Evolutionary conservation across 495 filamentous ascomycete genomes (phyloP).

Genomic region (Aspergillus sclerotioniger): DNA sequence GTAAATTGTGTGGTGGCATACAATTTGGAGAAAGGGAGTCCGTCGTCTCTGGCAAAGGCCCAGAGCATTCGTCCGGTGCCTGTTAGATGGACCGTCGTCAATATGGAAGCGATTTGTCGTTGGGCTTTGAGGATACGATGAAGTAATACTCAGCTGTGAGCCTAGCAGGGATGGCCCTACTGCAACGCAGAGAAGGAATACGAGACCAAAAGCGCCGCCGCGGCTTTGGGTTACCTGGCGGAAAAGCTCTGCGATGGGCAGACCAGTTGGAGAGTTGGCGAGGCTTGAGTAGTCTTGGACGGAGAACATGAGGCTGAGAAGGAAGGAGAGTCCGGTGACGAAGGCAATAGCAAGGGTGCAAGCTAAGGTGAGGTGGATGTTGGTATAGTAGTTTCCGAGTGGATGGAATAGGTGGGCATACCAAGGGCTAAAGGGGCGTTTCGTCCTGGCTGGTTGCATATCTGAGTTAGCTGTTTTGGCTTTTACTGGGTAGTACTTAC

Average conservation of each 20-base stretch:
- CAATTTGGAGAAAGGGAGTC: slow-evolving; percentile 34
- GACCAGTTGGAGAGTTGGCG: slow-evolving; percentile 46
- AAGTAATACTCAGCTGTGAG: slow-evolving; percentile 45
- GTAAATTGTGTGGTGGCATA: slow-evolving; percentile 10
- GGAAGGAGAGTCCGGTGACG: slow-evolving; percentile 40
- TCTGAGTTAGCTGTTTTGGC: neutral
- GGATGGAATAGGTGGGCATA: slow-evolving; percentile 7
- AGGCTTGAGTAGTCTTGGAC: slow-evolving; percentile 37
- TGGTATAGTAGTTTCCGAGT: neutral
- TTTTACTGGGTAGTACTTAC: slow-evolving; percentile 31
- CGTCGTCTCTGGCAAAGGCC: slow-evolving; percentile 70
- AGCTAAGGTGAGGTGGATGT: slow-evolving; percentile 20
- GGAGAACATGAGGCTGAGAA: slow-evolving; percentile 48
- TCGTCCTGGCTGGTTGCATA: slow-evolving; percentile 22
- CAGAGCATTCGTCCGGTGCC: slow-evolving; percentile 67
- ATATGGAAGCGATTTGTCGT: neutral
- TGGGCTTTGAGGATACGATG: too few species aligned
- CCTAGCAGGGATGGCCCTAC: slow-evolving; percentile 43
- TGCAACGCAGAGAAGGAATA: slow-evolving; percentile 63
- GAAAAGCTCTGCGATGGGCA: slow-evolving; percentile 73
- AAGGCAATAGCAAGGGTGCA: slow-evolving; percentile 46
- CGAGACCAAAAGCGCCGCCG: slow-evolving; percentile 49
- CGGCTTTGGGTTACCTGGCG: slow-evolving; percentile 65
- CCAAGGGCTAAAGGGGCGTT: slow-evolving; percentile 35
- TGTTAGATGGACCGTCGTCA: slow-evolving; percentile 46